Evolutionary conservation across 306 rosid genomes (phyloP), one percentile per base, ranked within the genome.

Genomic region (Purshia tridentata): DNA sequence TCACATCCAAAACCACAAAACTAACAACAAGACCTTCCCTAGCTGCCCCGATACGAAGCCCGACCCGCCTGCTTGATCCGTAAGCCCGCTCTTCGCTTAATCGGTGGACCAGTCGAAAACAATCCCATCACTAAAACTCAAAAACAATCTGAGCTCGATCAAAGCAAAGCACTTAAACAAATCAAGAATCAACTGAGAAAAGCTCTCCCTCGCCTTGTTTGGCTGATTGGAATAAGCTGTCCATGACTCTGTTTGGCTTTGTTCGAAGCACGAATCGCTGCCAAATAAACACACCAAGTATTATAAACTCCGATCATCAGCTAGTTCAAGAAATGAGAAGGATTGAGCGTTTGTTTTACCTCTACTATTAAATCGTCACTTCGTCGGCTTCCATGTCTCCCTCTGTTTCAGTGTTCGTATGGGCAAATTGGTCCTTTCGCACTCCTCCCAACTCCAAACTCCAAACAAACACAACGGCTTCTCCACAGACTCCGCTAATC

Each of bases 31-130:
- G 59, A 60, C 59, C 20, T 72, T 77, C 57, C 42, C 93, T 93
- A 91, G 83, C 98, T 93, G 75, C 97, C 97, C 70, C 96, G 70
- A 59, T 93, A 93, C 16, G 98, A 93, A 81, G 97, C 85, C 60
- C 96, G 82, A 19, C 97, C 98, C 13, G 98, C 97, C 82, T 93
- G 97, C 66, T 91, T 91, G 78, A 93, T 87, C 57, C 87, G 63
- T 69, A 89, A 78, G 67, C 97, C 96, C 1, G 90, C 96, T 84
- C 97, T 76, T 79, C 88, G 86, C 42, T 88, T 89, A 54, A 89
- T 81, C 50, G 90, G 91, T 69, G 93, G 93, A 51, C 86, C 91
- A 61, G 85, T 84, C 70, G 93, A 73, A 82, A 83, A 57, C 76
- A 82, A 68, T 64, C 68, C 78, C 98, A 89, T 93, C 57, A 78